These are phyloP conservation scores for Saprolegnia parasitica DNA, from an alignment of 352 stramenopile genomes.

Conservation along the genomic window DNA sequence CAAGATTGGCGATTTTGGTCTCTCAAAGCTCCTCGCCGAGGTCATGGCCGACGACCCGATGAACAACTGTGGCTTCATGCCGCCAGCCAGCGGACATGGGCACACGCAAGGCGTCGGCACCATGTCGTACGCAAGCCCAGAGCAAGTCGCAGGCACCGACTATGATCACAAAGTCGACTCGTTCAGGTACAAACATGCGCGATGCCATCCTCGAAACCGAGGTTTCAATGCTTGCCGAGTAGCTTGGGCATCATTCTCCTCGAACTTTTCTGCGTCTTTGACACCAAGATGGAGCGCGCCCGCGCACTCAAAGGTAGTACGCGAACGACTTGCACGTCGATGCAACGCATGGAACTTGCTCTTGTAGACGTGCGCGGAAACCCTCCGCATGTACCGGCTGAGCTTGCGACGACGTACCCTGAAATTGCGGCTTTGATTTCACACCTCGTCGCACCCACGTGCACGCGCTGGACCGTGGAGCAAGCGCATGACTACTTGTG, in stretches of 20 bases:
- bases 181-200: slow-evolving; percentile 12
- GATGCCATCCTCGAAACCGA: background rate
- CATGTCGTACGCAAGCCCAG: slow-evolving; percentile 28
- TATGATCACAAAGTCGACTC: slow-evolving; percentile 29
- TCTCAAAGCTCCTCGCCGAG: slow-evolving; percentile 27
- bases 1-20: slow-evolving; percentile 32
- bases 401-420: slow-evolving; percentile 5
- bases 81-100: background rate
- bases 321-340: too few species aligned
- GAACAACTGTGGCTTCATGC: background rate
- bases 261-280: slow-evolving; percentile 28
- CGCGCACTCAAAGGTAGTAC: slow-evolving; percentile 16
- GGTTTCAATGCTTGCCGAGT: background rate
- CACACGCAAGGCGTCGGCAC: slow-evolving; percentile 30
- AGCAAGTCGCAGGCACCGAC: slow-evolving; percentile 23
- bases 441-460: slow-evolving; percentile 13
- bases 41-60: slow-evolving; percentile 16
- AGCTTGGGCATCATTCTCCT: slow-evolving; percentile 30
- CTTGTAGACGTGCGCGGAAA: slow-evolving; percentile 7
- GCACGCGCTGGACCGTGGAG: slow-evolving; percentile 14
- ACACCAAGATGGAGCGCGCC: slow-evolving; percentile 29
- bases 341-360: background rate
- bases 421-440: slow-evolving; percentile 19
- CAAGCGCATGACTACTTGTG: slow-evolving; percentile 11
- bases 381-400: background rate